phyloP scores from a whole-genome alignment of 495 filamentous ascomycete species.

The Gamarada debralockiae region DNA sequence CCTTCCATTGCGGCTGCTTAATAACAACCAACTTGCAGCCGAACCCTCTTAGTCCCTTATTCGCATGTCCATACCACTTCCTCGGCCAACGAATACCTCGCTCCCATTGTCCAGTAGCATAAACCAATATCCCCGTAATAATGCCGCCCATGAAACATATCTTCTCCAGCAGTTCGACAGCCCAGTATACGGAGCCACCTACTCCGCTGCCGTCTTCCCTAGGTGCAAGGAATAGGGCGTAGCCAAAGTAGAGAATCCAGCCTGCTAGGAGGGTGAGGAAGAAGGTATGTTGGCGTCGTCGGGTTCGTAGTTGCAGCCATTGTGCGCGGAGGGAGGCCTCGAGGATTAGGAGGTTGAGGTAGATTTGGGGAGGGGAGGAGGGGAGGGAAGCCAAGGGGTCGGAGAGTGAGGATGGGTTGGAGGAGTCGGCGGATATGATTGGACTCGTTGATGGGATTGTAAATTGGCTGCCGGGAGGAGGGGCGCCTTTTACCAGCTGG shows the following conservation, averaged over 20 bases:
- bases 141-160: slow-evolving; percentile 84
- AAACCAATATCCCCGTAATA: slow-evolving; percentile 77
- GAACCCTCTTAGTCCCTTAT: slow-evolving; percentile 84
- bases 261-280: slow-evolving; percentile 73
- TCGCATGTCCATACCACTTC: slow-evolving; percentile 82
- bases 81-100: slow-evolving; percentile 92
- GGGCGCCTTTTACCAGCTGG: slow-evolving; percentile 83
- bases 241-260: slow-evolving; percentile 81
- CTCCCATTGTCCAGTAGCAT: slow-evolving; percentile 94
- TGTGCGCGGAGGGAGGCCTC: slow-evolving; percentile 91
- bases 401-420: slow-evolving; percentile 33
- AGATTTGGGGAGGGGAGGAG: slow-evolving; percentile 90
- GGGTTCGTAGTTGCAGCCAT: slow-evolving; percentile 82
- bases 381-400: slow-evolving; percentile 81
- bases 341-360: slow-evolving; percentile 95
- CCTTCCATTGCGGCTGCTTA: slow-evolving; percentile 76
- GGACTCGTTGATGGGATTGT: slow-evolving; percentile 35
- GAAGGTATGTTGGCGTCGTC: slow-evolving; percentile 92
- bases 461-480: slow-evolving; percentile 44
- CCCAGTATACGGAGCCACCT: slow-evolving; percentile 93
- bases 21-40: slow-evolving; percentile 94
- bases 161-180: slow-evolving; percentile 82
- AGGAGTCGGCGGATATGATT: slow-evolving; percentile 33
- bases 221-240: slow-evolving; percentile 82
- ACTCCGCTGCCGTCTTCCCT: slow-evolving; percentile 87